These are phyloP conservation scores for Tuber umbilicatum DNA, from an alignment of 495 filamentous ascomycete genomes.

Conservation along the genomic window DNA sequence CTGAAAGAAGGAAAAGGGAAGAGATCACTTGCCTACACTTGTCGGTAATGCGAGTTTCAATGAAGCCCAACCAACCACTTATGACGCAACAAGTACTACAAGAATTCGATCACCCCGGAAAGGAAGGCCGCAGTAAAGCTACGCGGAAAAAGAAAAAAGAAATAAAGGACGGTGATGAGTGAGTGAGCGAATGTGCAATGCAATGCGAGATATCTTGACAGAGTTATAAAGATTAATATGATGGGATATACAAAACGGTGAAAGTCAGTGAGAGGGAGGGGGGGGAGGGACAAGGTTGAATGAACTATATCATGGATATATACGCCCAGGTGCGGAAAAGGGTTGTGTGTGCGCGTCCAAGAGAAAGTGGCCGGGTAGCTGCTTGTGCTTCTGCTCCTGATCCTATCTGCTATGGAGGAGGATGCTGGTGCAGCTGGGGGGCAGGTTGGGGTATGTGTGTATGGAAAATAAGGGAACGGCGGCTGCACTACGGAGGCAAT, in stretches of 20 bases:
- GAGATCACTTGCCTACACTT: not conserved
- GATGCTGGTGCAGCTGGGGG: not conserved
- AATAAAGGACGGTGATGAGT: not conserved
- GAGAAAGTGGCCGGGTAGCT: slow-evolving; percentile 36
- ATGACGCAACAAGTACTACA: not conserved
- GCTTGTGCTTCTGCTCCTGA: slow-evolving; percentile 1
- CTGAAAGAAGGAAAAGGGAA: not conserved
- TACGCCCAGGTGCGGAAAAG: slow-evolving; percentile 8
- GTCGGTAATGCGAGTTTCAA: not conserved
- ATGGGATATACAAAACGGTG: not conserved
- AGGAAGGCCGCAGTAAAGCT: not conserved
- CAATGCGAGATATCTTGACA: not conserved
- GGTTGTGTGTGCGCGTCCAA: slow-evolving; percentile 10
- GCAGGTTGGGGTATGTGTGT: not conserved
- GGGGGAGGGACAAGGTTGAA: slow-evolving; percentile 21
- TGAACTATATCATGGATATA: slow-evolving; percentile 20
- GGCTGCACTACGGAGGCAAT: not conserved
- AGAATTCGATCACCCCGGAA: not conserved
- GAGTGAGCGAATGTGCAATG: not conserved
- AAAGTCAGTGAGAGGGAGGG: slow-evolving; percentile 20
- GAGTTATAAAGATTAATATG: not conserved
- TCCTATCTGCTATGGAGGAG: not conserved
- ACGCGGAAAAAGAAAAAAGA: not conserved
- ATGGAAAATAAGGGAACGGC: not conserved
- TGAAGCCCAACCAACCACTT: not conserved